Conservation (phyloP, 169 alveolate species). For the Plasmodium cynomolgi region DNA sequence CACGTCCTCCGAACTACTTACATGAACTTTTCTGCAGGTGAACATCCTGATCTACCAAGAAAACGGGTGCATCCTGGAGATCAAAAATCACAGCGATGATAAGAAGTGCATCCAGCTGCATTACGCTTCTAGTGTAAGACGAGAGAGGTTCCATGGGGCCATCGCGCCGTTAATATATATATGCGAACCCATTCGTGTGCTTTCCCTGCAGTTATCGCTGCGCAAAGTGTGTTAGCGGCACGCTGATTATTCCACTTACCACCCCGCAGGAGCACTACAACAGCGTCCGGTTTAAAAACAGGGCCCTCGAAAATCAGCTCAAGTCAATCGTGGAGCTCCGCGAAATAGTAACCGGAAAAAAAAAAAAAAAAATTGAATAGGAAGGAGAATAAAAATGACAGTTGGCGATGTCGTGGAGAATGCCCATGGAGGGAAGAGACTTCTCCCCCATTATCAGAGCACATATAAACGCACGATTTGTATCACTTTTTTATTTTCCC, state of each 20-base stretch:
- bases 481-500: not conserved
- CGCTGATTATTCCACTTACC: not conserved
- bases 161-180: not conserved
- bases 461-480: not conserved
- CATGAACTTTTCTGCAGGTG: not conserved
- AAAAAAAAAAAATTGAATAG: not conserved
- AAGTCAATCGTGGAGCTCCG: conserved; percentile 22
- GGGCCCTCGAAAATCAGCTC: conserved; percentile 41
- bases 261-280: conserved; percentile 47
- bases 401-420: not conserved
- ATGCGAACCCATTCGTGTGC: not conserved
- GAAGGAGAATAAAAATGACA: not conserved
- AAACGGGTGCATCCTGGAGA: conserved; percentile 53
- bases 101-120: conserved; percentile 57
- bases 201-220: not conserved
- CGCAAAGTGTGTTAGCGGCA: not conserved
- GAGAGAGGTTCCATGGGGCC: not conserved
- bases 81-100: conserved; percentile 53
- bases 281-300: conserved; percentile 37
- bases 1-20: not conserved
- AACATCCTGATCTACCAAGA: conserved; percentile 64
- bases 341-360: conserved; percentile 42
- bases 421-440: not conserved
- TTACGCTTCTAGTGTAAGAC: conserved; percentile 56
- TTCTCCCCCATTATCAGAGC: not conserved